These are phyloP conservation scores for Chamaecyparis obtusa DNA, from an alignment of 75 land plant species.

Conservation along the genomic window DNA sequence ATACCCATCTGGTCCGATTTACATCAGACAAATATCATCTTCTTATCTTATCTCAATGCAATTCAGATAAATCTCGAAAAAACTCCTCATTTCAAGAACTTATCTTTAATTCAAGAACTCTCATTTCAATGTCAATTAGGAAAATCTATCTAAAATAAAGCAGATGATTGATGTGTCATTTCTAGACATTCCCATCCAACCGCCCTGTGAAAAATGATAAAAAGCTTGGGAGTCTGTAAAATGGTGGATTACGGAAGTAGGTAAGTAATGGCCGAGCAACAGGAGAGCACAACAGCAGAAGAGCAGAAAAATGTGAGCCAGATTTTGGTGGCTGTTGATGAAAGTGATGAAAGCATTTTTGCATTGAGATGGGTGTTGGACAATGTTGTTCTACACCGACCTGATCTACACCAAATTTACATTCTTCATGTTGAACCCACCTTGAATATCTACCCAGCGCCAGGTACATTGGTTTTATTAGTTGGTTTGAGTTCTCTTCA, in stretches of 20 bases:
- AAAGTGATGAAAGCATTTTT: conserved; percentile 53
- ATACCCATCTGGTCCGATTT: no score
- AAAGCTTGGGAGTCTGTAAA: neutral
- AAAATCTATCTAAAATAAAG: no score
- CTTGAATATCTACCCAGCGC: neutral
- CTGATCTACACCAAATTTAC: neutral
- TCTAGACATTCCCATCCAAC: neutral
- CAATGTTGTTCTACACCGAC: conserved; percentile 2
- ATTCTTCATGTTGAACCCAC: neutral
- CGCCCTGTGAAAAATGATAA: neutral
- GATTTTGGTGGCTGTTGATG: conserved; percentile 50
- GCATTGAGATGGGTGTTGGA: conserved; percentile 51
- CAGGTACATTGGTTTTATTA: neutral
- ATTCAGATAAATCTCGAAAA: no score
- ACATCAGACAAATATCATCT: no score
- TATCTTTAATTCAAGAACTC: no score
- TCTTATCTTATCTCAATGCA: no score
- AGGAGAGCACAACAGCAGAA: no score
- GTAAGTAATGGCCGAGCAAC: neutral
- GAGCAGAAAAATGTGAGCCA: conserved; percentile 9
- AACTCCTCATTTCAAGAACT: no score
- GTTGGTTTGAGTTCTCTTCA: no score
- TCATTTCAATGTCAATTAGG: neutral
- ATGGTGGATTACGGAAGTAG: neutral
- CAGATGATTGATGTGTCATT: neutral